Evolutionary conservation across 495 filamentous ascomycete species (phyloP), one percentile per base, ranked within the genome.

Genomic region (Chaetomidium leptoderma): DNA sequence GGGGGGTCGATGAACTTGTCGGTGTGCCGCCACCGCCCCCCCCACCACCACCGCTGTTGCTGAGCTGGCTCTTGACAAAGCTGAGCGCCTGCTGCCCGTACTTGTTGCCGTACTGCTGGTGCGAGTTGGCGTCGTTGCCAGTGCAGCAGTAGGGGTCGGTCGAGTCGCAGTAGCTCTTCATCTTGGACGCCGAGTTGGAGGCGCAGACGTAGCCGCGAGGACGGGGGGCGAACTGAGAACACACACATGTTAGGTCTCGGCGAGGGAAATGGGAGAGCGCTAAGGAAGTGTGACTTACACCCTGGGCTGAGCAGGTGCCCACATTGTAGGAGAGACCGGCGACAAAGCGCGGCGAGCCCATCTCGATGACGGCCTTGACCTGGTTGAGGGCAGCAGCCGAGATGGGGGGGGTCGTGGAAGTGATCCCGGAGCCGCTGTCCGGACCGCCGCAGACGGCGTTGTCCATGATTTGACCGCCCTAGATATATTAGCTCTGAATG

Each of bases 381-480:
- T 54, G 45, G 47, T 49, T 53, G 10, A 80, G 72, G 0, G 78
- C 73, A 6, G 65, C 74, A 58, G 76, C 76, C n/a, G 70, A 68
- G 47, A 78, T 66, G 21, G 78, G 77, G 13, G 76, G 63, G 11
- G 63, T 47, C 6, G 60, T 61, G 42, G 19, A 59, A 47, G 49
- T 65, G 48, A 65, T 65, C 10, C 60, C 54, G 2, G 59, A 44
- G 33, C 60, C 61, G 5, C 46, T 17, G 59, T 81, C 80, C 5
- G 75, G 63, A 16, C 82, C 84, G 27, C 83, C 84, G 64, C 83
- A 86, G 8, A 85, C 64, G 21, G 81, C 82, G 54, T 81, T 80
- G 59, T 87, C 83, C 67, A 86, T 76, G 66, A 86, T 84, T 68
- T 86, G 80, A 42, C 75, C 82, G 42, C 83, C 84, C 80, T 85